Evolutionary conservation across 768 basidiomycete species (phyloP), one percentile per base, ranked within the genome.

Genomic region (Trametes meyenii): DNA sequence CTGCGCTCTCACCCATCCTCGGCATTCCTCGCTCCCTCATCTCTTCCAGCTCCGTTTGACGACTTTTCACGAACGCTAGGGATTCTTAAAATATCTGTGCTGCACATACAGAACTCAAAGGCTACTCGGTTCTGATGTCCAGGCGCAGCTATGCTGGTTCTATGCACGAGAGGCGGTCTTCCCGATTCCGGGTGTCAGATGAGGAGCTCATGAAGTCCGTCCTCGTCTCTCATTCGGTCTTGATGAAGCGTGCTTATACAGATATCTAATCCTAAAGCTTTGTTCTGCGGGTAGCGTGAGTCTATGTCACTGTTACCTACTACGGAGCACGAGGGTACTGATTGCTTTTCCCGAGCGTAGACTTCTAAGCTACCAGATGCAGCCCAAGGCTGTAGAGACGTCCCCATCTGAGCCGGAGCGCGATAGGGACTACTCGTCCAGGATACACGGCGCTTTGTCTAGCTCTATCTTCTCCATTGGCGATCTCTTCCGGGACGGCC

Each of bases 181-280:
- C 89, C 66, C 88, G 87, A 72, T 83, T 90, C 76, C 83, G 87
- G 64, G 85, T 93, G 52, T 84, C 88, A 26, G 92, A 94, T 68
- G 91, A 94, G 59, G 92, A 94, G 71, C 78, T 94, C 67, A 92
- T 91, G 78, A 85, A 90, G 92, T 94, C 73, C 66, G 85, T 75
- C 52, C 77, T 73, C 36, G 42, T 26, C 61, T 44, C 48, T 45
- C 35, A 46, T 60, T n/a, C 26, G 11, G 12, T 55, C 60, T 48
- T 68, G 66, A 39, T 63, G 46, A 63, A 46, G 63, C 56, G 42
- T 67, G 40, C 57, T 62, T 49, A 61, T 56, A 1, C 33, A 53
- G 49, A 24, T 42, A 4, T 33, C 17, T 13, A 10, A 12, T 5
- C 4, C 6, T 26, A 29, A 45, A 95, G 93, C 66, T 92, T 90